Evolutionary conservation across 1,284 basidiomycete species (phyloP).

Genomic region (Neolentinus lepideus): DNA sequence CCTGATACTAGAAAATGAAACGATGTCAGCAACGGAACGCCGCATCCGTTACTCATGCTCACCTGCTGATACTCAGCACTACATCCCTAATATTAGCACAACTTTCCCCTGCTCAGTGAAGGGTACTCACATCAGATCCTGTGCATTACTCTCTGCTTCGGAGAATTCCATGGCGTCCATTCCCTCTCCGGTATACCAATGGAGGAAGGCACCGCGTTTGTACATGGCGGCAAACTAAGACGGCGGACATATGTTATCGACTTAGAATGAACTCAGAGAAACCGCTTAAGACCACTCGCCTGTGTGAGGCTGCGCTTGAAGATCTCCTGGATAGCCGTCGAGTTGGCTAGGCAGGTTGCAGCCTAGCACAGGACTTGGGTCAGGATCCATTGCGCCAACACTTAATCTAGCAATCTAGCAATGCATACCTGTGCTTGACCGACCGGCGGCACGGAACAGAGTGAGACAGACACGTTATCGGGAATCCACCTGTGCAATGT

Average conservation of each 20-base stretch:
- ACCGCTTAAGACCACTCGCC: slow-evolving; percentile 27
- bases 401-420: background rate
- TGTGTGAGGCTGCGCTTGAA: slow-evolving; percentile 78
- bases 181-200: slow-evolving; percentile 90
- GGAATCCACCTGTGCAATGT: slow-evolving; percentile 67
- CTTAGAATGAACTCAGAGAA: slow-evolving; percentile 8
- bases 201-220: slow-evolving; percentile 79
- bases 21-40: slow-evolving; percentile 6
- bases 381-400: background rate
- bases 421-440: slow-evolving; percentile 57
- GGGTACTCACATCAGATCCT: slow-evolving; percentile 69
- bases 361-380: slow-evolving; percentile 31
- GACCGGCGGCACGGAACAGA: slow-evolving; percentile 80
- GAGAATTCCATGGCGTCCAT: slow-evolving; percentile 93
- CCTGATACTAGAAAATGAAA: slow-evolving; percentile 46
- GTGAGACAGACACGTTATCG: slow-evolving; percentile 74
- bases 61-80: slow-evolving; percentile 73
- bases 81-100: slow-evolving; percentile 8
- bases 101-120: background rate
- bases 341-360: slow-evolving; percentile 78
- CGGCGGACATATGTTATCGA: slow-evolving; percentile 6
- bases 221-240: slow-evolving; percentile 74
- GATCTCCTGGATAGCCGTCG: slow-evolving; percentile 84
- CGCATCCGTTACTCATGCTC: slow-evolving; percentile 8
- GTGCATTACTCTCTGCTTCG: slow-evolving; percentile 79